phyloP scores from a whole-genome alignment of 23 red algal genomes.

The Gracilariopsis chorda region DNA sequence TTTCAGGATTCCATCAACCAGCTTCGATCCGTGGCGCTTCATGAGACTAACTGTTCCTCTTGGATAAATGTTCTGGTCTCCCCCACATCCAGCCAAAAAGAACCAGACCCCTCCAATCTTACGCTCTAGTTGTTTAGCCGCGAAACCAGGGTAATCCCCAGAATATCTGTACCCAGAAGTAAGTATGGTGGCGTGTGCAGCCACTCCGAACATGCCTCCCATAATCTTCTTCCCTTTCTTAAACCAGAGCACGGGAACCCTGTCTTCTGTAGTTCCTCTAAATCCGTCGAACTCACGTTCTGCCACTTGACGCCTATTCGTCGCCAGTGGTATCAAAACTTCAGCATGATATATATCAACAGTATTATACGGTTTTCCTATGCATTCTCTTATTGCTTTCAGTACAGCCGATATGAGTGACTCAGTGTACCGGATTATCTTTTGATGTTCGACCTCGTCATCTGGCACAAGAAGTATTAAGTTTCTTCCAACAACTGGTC shows the following conservation, averaged over 20 bases:
- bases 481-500: constrained; percentile 49
- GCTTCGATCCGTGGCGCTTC: neutral
- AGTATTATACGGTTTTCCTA: neutral
- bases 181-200: constrained; percentile 65
- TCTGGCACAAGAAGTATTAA: constrained; percentile 35
- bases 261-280: constrained; percentile 45
- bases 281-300: constrained; percentile 35
- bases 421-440: neutral
- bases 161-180: constrained; percentile 44
- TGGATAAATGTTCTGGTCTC: constrained; percentile 70
- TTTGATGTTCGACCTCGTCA: neutral
- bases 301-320: constrained; percentile 23
- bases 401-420: neutral
- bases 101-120: constrained; percentile 28
- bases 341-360: neutral
- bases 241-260: constrained; percentile 60
- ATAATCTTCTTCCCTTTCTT: neutral
- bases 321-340: neutral
- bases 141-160: constrained; percentile 57
- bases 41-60: constrained; percentile 3
- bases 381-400: neutral
- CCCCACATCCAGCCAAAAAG: constrained; percentile 49
- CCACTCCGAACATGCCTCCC: constrained; percentile 39
- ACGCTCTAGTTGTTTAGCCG: constrained; percentile 19
- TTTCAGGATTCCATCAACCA: neutral